A percentile compares a stretch with the other conserved stretches of the same genome.
phyloP scores from a whole-genome alignment of 352 stramenopile species.

The Phytophthora cactorum region DNA sequence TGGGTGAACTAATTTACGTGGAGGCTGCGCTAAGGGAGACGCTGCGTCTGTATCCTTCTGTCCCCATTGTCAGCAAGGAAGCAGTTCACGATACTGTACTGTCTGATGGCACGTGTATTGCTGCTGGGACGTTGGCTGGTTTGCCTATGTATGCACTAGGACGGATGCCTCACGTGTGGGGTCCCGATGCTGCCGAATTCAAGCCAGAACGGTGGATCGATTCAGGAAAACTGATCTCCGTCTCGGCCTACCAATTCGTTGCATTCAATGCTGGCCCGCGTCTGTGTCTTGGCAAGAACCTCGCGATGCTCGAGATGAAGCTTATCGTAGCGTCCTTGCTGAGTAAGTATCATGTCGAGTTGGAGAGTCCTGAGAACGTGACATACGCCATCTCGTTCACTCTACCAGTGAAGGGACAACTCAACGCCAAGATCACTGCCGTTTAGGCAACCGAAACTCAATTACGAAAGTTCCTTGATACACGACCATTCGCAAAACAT shows the following conservation, averaged over 20 bases:
- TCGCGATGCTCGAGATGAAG: conserved; percentile 89
- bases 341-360: conserved; percentile 58
- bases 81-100: conserved; percentile 32
- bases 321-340: conserved; percentile 65
- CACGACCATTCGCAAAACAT: too few relatives aligned
- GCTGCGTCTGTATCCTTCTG: conserved; percentile 69
- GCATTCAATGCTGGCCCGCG: conserved; percentile 78
- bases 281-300: conserved; percentile 69
- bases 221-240: conserved; percentile 28
- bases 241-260: conserved; percentile 70
- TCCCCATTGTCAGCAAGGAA: conserved; percentile 48
- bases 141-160: conserved; percentile 64
- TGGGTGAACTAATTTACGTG: conserved; percentile 53
- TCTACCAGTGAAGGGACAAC: conserved; percentile 45
- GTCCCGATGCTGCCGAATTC: conserved; percentile 56
- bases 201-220: conserved; percentile 78
- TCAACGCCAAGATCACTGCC: conserved; percentile 49
- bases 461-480: too few relatives aligned
- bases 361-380: conserved; percentile 41
- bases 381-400: conserved; percentile 68
- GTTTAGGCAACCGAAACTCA: conserved; percentile 4
- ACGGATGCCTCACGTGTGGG: conserved; percentile 68
- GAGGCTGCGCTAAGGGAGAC: conserved; percentile 63
- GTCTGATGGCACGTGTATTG: conserved; percentile 70
- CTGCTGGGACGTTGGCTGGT: conserved; percentile 31